A percentile compares a stretch with the other conserved stretches of the same genome.
Evolutionary conservation across 169 alveolate species (phyloP).

Genomic region (Plasmodium adleri): DNA sequence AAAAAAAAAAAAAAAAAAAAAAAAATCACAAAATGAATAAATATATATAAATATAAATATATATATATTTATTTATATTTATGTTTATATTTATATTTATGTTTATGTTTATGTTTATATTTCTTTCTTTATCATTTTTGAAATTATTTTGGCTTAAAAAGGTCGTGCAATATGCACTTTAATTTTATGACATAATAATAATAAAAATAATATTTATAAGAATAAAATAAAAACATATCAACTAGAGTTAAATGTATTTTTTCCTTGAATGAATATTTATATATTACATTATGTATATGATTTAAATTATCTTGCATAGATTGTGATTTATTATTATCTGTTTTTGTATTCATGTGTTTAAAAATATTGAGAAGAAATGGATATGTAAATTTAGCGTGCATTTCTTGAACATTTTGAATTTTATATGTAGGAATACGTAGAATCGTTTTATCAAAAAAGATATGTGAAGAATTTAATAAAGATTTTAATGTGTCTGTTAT

Average conservation of each 20-base stretch:
- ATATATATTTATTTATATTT: background rate
- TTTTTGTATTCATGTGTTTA: background rate
- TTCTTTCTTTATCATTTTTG: background rate
- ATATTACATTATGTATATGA: background rate
- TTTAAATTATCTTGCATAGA: background rate
- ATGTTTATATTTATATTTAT: background rate
- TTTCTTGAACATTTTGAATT: slow-evolving; percentile 11
- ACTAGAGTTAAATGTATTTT: slow-evolving; percentile 6
- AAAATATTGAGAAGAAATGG: background rate
- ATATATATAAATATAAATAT: background rate
- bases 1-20: too few relatives aligned
- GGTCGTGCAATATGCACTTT: background rate
- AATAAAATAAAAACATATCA: slow-evolving; percentile 16
- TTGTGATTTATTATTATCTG: background rate
- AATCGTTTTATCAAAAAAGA: background rate
- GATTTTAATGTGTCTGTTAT: background rate
- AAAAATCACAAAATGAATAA: background rate
- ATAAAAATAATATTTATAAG: slow-evolving; percentile 26
- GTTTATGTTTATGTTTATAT: background rate
- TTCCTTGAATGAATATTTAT: background rate
- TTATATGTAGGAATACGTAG: background rate
- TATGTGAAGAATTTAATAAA: background rate
- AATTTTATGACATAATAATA: slow-evolving; percentile 20
- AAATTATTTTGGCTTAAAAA: background rate
- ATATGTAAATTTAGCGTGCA: background rate